These are phyloP conservation scores for Coemansia asiatica DNA, from an alignment of 192 early-diverging fungal genomes.

Conservation along the genomic window DNA sequence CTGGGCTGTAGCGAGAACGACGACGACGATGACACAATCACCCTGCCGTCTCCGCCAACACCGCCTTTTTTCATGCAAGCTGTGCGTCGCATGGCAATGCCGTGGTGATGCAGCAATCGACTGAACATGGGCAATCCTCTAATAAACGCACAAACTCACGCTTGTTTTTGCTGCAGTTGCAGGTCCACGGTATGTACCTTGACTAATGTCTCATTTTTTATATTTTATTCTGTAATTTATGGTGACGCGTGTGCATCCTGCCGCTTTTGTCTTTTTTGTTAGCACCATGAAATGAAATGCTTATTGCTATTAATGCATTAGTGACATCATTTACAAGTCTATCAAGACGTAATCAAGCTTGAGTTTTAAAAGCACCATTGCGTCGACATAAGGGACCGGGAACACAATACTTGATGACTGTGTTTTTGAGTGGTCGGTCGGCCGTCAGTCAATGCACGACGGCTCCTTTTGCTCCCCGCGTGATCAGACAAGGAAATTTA, in stretches of 20 bases:
- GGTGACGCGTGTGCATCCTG: not conserved
- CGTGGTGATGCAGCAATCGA: not conserved
- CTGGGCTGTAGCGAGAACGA: slow-evolving; percentile 47
- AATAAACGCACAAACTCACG: not conserved
- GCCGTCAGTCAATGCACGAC: not conserved
- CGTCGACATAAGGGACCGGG: not conserved
- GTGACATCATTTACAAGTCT: not conserved
- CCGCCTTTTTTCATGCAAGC: slow-evolving; percentile 15
- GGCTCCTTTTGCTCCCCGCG: not conserved
- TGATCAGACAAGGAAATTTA: not conserved
- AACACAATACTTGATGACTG: no score
- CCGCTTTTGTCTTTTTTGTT: not conserved
- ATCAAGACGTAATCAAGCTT: not conserved
- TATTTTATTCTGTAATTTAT: not conserved
- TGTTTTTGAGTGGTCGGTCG: no score
- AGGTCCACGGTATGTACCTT: no score
- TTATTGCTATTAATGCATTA: not conserved
- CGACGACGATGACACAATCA: slow-evolving; percentile 47
- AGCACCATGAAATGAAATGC: not conserved
- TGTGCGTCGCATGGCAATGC: not conserved
- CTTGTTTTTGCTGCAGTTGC: not conserved
- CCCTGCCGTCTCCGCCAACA: slow-evolving; percentile 31
- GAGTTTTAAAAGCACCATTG: not conserved
- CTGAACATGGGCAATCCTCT: not conserved
- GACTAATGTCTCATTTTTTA: not conserved